A percentile compares a stretch with the other conserved stretches of the same genome.
Conservation (phyloP, 2,329 filamentous ascomycete species). For the Exophiala bonariae region DNA sequence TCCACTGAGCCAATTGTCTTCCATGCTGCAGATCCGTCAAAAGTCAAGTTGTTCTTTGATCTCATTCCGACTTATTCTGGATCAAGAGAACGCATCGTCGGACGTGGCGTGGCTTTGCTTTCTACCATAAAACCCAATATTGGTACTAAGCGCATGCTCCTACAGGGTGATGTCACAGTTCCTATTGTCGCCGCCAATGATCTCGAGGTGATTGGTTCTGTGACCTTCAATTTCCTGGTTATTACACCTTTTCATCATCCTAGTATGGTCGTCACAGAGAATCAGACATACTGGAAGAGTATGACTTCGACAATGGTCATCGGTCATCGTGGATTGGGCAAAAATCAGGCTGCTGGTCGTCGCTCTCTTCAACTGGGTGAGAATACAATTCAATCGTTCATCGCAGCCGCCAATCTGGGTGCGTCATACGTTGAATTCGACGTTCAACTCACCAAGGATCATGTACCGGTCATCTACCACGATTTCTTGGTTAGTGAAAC, state of each 20-base stretch:
- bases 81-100: slow-evolving; percentile 75
- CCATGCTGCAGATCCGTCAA: slow-evolving; percentile 71
- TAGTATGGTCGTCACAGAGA: slow-evolving; percentile 86
- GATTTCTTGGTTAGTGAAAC: slow-evolving; percentile 98
- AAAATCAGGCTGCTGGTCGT: slow-evolving; percentile 76
- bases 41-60: slow-evolving; percentile 90
- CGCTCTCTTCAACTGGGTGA: slow-evolving; percentile 91
- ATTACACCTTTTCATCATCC: slow-evolving; percentile 93
- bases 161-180: slow-evolving; percentile 89
- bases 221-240: slow-evolving; percentile 96
- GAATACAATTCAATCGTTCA: slow-evolving; percentile 94
- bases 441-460: slow-evolving; percentile 97
- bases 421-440: slow-evolving; percentile 74
- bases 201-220: slow-evolving; percentile 86
- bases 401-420: slow-evolving; percentile 89
- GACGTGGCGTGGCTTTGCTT: slow-evolving; percentile 82
- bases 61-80: slow-evolving; percentile 95
- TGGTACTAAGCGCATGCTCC: slow-evolving; percentile 81
- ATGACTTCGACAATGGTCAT: slow-evolving; percentile 83
- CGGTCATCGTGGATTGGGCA: slow-evolving; percentile 75
- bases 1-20: slow-evolving; percentile 93
- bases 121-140: slow-evolving; percentile 81
- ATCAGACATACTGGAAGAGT: slow-evolving; percentile 96
- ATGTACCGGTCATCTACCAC: slow-evolving; percentile 97
- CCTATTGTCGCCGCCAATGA: slow-evolving; percentile 81